These are phyloP conservation scores for Candida ponderosae DNA, from an alignment of 805 yeast species.

Conservation along the genomic window DNA sequence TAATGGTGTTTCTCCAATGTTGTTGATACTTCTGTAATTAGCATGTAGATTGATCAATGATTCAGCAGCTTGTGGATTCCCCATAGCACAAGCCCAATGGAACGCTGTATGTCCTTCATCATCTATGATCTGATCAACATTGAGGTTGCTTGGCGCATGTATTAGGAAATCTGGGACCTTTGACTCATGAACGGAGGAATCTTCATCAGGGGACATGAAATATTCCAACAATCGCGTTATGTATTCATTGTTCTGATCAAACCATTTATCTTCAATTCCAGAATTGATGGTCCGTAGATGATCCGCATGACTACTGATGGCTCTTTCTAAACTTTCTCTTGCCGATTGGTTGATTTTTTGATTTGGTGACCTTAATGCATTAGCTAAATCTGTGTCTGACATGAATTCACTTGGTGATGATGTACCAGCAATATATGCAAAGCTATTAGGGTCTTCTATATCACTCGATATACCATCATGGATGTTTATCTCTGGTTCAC, in stretches of 20 bases:
- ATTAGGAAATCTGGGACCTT: slow-evolving; percentile 57
- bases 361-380: slow-evolving; percentile 27
- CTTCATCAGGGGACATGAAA: slow-evolving; percentile 51
- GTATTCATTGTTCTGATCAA: slow-evolving; percentile 30
- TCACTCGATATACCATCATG: slow-evolving; percentile 30
- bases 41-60: slow-evolving; percentile 73
- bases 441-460: slow-evolving; percentile 13
- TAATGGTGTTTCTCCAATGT: slow-evolving; percentile 79
- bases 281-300: slow-evolving; percentile 4
- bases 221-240: slow-evolving; percentile 41
- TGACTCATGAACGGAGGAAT: slow-evolving; percentile 24
- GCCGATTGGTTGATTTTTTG: slow-evolving; percentile 12
- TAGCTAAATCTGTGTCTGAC: slow-evolving; percentile 44
- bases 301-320: slow-evolving; percentile 10
- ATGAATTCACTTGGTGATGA: slow-evolving; percentile 48
- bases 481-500: slow-evolving; percentile 17
- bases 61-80: slow-evolving; percentile 70
- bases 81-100: slow-evolving; percentile 98
- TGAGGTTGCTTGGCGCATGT: slow-evolving; percentile 57
- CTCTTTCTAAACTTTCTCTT: slow-evolving; percentile 17
- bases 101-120: slow-evolving; percentile 92
- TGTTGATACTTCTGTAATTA: slow-evolving; percentile 47
- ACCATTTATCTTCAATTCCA: slow-evolving; percentile 12
- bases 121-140: slow-evolving; percentile 74
- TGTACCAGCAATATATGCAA: slow-evolving; percentile 13